phyloP scores from a whole-genome alignment of 169 alveolate genomes.

The Cryptosporidium bovis region DNA sequence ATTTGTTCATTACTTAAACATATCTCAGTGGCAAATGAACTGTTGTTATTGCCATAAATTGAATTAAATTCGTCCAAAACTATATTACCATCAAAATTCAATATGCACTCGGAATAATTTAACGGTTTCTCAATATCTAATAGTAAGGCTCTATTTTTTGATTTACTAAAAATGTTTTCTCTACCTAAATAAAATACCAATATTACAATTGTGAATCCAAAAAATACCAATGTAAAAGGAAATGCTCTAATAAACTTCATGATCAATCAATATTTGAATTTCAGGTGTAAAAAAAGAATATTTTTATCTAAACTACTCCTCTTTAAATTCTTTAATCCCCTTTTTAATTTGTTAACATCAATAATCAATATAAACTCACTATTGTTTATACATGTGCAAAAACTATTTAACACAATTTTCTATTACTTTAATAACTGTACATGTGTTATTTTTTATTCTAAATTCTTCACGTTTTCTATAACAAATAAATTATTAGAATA shows the following conservation, averaged over 20 bases:
- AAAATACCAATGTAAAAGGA: not conserved
- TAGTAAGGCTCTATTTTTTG: not conserved
- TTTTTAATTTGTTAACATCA: too few relatives aligned
- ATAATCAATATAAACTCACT: not conserved
- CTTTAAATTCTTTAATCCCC: not conserved
- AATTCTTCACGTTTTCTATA: too few relatives aligned
- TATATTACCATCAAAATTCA: conserved; percentile 40
- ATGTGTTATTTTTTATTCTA: too few relatives aligned
- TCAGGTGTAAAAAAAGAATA: not conserved
- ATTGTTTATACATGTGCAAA: not conserved
- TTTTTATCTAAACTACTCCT: not conserved
- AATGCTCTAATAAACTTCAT: not conserved
- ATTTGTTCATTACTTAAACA: conserved; percentile 69
- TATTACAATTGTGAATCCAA: not conserved
- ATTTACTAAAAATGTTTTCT: not conserved
- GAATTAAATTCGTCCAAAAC: not conserved
- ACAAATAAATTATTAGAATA: too few relatives aligned
- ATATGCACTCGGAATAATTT: conserved; percentile 14
- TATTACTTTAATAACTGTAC: too few relatives aligned
- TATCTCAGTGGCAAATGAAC: not conserved
- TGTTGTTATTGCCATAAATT: not conserved
- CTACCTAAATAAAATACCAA: not conserved
- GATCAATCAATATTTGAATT: not conserved
- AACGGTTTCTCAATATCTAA: not conserved
- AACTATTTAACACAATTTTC: not conserved